Evolutionary conservation across 2,329 filamentous ascomycete species (phyloP).

Genomic region (Ophiobolus disseminans): DNA sequence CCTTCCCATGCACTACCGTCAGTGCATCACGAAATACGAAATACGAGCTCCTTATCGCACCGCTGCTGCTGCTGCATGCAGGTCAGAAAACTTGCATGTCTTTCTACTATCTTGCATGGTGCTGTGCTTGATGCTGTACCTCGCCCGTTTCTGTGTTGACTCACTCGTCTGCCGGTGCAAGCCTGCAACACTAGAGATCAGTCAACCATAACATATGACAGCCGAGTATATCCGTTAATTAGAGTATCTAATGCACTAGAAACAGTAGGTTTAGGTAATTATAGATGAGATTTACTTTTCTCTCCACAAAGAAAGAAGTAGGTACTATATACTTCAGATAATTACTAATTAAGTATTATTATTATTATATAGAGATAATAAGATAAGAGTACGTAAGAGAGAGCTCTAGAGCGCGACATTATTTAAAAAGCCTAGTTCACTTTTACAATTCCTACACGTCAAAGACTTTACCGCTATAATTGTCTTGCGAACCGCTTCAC

Average conservation of each 20-base stretch:
- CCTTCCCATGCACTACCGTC: not conserved
- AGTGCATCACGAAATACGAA: not conserved
- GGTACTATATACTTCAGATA: too few species aligned
- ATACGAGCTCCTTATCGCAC: not conserved
- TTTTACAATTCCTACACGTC: not conserved
- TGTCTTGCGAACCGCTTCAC: not conserved
- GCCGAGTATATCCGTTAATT: not conserved
- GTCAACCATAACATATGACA: not conserved
- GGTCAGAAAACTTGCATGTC: not conserved
- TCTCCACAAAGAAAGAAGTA: too few species aligned
- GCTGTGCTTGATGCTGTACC: not conserved
- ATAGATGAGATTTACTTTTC: too few species aligned
- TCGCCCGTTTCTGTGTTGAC: not conserved
- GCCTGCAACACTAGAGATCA: not conserved
- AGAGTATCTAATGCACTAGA: not conserved
- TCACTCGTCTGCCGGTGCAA: not conserved
- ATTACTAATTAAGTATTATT: too few species aligned
- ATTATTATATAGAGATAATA: too few species aligned
- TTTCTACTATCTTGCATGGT: not conserved
- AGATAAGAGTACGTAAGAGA: too few species aligned
- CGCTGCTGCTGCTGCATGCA: not conserved
- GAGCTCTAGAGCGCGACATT: too few species aligned
- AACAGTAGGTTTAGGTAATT: too few species aligned
- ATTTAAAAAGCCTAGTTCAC: not conserved
- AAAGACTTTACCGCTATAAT: not conserved